Conservation (phyloP, 2,329 filamentous ascomycete genomes). For the Aspergillus pseudotamarii region DNA sequence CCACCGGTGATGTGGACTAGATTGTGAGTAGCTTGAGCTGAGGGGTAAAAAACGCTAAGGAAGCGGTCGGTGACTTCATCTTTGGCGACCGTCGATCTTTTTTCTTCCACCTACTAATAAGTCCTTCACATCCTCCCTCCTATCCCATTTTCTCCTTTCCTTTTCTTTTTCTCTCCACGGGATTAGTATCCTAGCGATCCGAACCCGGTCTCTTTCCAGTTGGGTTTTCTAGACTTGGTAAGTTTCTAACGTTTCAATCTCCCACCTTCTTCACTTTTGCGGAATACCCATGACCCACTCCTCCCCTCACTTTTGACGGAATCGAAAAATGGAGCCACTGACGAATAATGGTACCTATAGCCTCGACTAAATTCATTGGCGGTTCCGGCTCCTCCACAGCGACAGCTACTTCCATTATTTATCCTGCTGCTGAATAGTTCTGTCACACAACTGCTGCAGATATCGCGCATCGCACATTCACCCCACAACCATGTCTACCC, state of each 20-base stretch:
- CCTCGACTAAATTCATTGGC: slow-evolving; percentile 9
- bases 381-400: slow-evolving; percentile 13
- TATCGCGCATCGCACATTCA: background rate
- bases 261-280: background rate
- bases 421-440: background rate
- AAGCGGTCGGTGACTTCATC: slow-evolving; percentile 12
- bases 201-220: background rate
- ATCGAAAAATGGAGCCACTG: slow-evolving; percentile 3
- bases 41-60: slow-evolving; percentile 5
- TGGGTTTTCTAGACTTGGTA: background rate
- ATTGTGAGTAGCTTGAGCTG: background rate
- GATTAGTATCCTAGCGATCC: background rate
- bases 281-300: background rate
- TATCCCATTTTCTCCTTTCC: background rate
- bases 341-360: slow-evolving; percentile 8
- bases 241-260: background rate
- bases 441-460: background rate
- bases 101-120: background rate
- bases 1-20: background rate
- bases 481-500: slow-evolving; percentile 28
- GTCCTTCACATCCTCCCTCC: background rate
- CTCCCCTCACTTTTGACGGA: slow-evolving; percentile 4
- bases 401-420: slow-evolving; percentile 1
- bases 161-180: background rate
- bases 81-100: slow-evolving; percentile 4